A percentile compares a stretch with the other conserved stretches of the same genome.
Conservation (phyloP, 2,329 filamentous ascomycete genomes). For the Cercospora sp. region DNA sequence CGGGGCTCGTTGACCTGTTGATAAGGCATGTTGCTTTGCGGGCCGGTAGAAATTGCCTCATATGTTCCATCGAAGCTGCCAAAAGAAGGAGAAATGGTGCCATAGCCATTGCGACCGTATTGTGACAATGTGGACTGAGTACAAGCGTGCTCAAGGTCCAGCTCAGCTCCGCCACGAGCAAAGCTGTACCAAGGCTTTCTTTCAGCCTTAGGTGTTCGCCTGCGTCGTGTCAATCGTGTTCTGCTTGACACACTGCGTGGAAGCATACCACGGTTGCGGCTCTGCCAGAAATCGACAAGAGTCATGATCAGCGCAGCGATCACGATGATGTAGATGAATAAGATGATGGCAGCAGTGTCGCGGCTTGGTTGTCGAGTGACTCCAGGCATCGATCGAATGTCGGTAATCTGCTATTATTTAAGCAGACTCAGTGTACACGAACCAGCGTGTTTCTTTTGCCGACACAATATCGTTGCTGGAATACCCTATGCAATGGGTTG, state of each 20-base stretch:
- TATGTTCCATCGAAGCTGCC: slow-evolving; percentile 12
- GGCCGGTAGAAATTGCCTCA: not conserved
- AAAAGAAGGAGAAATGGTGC: slow-evolving; percentile 7
- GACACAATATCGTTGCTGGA: not conserved
- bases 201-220: not conserved
- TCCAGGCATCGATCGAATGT: not conserved
- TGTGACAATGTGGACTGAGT: not conserved
- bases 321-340: slow-evolving; percentile 9
- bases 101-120: slow-evolving; percentile 3
- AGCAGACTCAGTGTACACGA: not conserved
- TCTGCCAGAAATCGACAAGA: slow-evolving; percentile 1
- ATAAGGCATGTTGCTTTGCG: not conserved
- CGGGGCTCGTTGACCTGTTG: not conserved
- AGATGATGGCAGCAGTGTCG: not conserved
- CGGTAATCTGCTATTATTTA: not conserved
- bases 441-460: not conserved
- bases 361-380: not conserved
- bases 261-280: not conserved
- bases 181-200: slow-evolving; percentile 10
- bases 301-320: slow-evolving; percentile 13
- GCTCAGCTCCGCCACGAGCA: not conserved
- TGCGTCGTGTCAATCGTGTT: slow-evolving; percentile 2
- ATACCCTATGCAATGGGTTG: not conserved
- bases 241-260: not conserved
- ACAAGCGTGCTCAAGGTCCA: slow-evolving; percentile 12